Percentiles rank a stretch among this genome's conserved stretches.
Evolutionary conservation across 2,329 filamentous ascomycete genomes (phyloP).

Genomic region (Rutstroemia sp.): DNA sequence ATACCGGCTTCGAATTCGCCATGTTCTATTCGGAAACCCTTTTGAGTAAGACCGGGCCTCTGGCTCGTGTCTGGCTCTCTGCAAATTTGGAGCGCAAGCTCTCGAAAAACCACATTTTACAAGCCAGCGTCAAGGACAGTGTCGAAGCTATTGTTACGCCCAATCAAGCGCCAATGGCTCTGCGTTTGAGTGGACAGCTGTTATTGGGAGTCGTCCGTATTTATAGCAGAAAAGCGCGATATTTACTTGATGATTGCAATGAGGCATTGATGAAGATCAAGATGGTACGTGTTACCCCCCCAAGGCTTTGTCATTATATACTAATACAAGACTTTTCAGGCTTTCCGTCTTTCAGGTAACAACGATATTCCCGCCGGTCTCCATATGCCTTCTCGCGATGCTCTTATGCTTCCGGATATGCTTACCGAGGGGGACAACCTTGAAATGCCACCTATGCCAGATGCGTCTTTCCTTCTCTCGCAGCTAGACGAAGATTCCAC

Average conservation of each 20-base stretch:
- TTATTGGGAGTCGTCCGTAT: constrained; percentile 94
- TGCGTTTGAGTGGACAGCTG: constrained; percentile 89
- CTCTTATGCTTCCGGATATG: constrained; percentile 81
- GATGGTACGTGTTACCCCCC: constrained; percentile 58
- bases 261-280: constrained; percentile 98
- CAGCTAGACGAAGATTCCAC: constrained; percentile 59
- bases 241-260: constrained; percentile 93
- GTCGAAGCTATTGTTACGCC: constrained; percentile 92
- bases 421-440: constrained; percentile 86
- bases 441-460: constrained; percentile 73
- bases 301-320: background rate
- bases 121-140: constrained; percentile 90
- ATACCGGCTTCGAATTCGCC: constrained; percentile 26
- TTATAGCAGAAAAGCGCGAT: constrained; percentile 94
- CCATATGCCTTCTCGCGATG: constrained; percentile 73
- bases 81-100: constrained; percentile 98
- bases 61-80: constrained; percentile 96
- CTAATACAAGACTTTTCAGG: constrained; percentile 47
- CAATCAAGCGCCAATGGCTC: constrained; percentile 86
- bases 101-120: constrained; percentile 90
- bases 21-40: constrained; percentile 99
- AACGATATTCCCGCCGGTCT: constrained; percentile 87
- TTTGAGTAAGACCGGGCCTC: constrained; percentile 89
- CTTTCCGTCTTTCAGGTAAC: constrained; percentile 88
- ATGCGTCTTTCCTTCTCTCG: constrained; percentile 76